These are phyloP conservation scores for Plasmodium chabaudi DNA, from an alignment of 169 alveolate species.

Conservation along the genomic window DNA sequence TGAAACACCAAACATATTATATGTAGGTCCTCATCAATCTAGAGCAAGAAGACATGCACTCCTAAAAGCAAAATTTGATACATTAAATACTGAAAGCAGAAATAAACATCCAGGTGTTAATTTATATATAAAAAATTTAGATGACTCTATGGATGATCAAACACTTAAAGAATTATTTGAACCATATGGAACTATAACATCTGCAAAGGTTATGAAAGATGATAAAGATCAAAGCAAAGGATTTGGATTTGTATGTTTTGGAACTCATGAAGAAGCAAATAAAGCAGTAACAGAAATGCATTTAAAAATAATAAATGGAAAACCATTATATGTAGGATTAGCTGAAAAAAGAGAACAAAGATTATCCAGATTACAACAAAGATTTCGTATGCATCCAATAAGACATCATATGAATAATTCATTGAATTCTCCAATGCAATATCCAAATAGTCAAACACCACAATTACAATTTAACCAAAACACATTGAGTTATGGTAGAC, in stretches of 20 bases:
- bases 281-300: slow-evolving; percentile 98
- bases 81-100: slow-evolving; percentile 79
- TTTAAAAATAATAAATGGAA: slow-evolving; percentile 89
- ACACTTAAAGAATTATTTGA: slow-evolving; percentile 90
- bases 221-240: slow-evolving; percentile 95
- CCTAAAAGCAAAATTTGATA: slow-evolving; percentile 90
- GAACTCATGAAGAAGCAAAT: slow-evolving; percentile 96
- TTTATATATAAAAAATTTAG: slow-evolving; percentile 94
- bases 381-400: slow-evolving; percentile 87
- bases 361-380: slow-evolving; percentile 91
- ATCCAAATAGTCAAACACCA: slow-evolving; percentile 69
- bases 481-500: slow-evolving; percentile 74
- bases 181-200: slow-evolving; percentile 92
- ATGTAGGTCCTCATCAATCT: slow-evolving; percentile 92
- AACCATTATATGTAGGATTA: slow-evolving; percentile 95
- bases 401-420: slow-evolving; percentile 82
- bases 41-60: slow-evolving; percentile 92
- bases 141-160: slow-evolving; percentile 91
- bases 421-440: slow-evolving; percentile 77
- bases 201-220: slow-evolving; percentile 95
- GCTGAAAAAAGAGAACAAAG: slow-evolving; percentile 94
- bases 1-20: slow-evolving; percentile 75
- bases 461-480: slow-evolving; percentile 70
- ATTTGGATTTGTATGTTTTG: slow-evolving; percentile 98
- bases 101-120: slow-evolving; percentile 90